Evolutionary conservation across 2,329 filamentous ascomycete genomes (phyloP), one percentile per base, ranked within the genome.

Genomic region (Blastomyces parvus): DNA sequence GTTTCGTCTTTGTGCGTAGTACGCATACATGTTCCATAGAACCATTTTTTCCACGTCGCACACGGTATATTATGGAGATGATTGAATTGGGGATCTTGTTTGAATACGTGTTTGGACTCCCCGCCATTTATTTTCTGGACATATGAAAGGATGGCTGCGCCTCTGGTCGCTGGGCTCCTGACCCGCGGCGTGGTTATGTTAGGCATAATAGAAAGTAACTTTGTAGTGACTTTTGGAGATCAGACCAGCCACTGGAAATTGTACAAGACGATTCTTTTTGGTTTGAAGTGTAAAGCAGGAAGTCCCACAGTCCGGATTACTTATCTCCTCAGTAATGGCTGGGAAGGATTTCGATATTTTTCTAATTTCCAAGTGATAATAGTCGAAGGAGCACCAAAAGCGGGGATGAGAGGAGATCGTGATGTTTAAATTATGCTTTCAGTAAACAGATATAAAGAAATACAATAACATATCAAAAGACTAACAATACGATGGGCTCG

Each of bases 371-470:
- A 36, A 38, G 3, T 30, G 5, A 38, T n/a, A 7, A 22, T 33
- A 17, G 48, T 17, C 19, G 9, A 11, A 55, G 33, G 22, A 5
- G 17, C 13, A 38, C 6, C 9, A 38, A 22, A 56, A 22, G 9
- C 22, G n/a, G 36, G 11, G 22, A 13, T 42, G 55, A 58, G 55
- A 58, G 55, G 55, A 58, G 33, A 58, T 58, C 33, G 36, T 58
- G n/a, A 56, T 56, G 17, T 38, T 17, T 25, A 17, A 17, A 58
- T 40, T 42, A 58, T 58, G 19, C 13, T 40, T 58, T 19, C 17
- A 17, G 8, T 25, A n/a, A 58, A 40, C 33, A 40, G 11, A 58
- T 38, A 25, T 38, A 58, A 40, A 36, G 36, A 42, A 27, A 58
- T 58, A 42, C 38, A 17, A 58, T 42, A 27, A 36, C 25, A 30